These are phyloP conservation scores for Penicillium nucicola DNA, from an alignment of 495 filamentous ascomycete genomes.

Conservation along the genomic window DNA sequence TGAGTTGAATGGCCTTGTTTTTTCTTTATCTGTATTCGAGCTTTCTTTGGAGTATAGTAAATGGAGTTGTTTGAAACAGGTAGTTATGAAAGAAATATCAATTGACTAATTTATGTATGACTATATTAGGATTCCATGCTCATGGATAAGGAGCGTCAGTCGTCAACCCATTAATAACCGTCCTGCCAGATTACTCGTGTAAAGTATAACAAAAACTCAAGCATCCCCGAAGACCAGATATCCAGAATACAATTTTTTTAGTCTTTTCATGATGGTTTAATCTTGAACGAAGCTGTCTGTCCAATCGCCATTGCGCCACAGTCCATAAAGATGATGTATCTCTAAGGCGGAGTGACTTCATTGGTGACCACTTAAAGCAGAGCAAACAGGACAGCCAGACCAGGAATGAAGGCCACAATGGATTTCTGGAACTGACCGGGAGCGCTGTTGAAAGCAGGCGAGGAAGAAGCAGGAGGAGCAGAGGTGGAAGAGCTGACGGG, in stretches of 20 bases:
- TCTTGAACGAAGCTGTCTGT: neutral
- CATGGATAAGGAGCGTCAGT: slow-evolving; percentile 9
- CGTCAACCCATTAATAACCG: slow-evolving; percentile 8
- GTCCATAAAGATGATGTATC: neutral
- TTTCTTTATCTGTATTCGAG: neutral
- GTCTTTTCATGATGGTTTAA: neutral
- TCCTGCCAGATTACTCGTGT: slow-evolving; percentile 1
- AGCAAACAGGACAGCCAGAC: slow-evolving; percentile 13
- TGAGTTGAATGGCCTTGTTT: neutral
- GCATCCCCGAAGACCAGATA: neutral
- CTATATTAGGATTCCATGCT: slow-evolving; percentile 5
- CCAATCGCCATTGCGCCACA: neutral
- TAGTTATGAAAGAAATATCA: neutral
- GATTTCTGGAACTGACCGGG: slow-evolving; percentile 21
- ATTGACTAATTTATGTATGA: slow-evolving; percentile 2
- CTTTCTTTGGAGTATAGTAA: too few relatives aligned
- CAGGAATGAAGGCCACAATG: slow-evolving; percentile 17
- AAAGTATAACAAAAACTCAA: slow-evolving; percentile 6
- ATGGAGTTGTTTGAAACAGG: too few relatives aligned
- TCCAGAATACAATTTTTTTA: slow-evolving; percentile 10
- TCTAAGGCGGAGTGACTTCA: neutral
- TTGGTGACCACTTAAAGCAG: slow-evolving; percentile 10
- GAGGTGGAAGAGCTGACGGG: slow-evolving; percentile 6
- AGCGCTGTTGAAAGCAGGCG: slow-evolving; percentile 19
- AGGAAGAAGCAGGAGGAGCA: slow-evolving; percentile 11